These are phyloP conservation scores for Macrolepiota dolichaula DNA, from an alignment of 768 basidiomycete species.

Conservation along the genomic window DNA sequence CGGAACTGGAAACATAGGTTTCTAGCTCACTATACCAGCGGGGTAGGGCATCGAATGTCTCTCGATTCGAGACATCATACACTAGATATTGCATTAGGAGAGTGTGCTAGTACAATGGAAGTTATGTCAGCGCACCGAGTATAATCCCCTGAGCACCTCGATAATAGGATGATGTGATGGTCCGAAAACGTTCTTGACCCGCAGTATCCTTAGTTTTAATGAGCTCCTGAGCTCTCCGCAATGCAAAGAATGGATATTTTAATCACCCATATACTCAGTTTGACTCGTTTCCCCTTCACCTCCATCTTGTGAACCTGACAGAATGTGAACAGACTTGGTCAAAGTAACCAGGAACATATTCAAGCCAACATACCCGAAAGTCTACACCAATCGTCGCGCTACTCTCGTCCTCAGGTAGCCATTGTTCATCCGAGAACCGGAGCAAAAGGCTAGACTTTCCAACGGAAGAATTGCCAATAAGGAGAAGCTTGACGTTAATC, in stretches of 20 bases:
- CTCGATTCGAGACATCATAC: constrained; percentile 91
- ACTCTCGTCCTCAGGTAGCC: constrained; percentile 88
- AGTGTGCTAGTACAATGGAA: neutral
- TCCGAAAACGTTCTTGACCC: constrained; percentile 95
- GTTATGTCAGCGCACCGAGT: constrained; percentile 42
- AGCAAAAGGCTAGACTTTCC: constrained; percentile 90
- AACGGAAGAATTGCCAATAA: constrained; percentile 88
- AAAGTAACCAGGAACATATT: neutral
- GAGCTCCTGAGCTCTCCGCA: neutral
- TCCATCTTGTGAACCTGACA: constrained; percentile 85
- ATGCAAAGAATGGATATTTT: neutral
- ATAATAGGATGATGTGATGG: constrained; percentile 94
- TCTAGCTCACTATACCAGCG: constrained; percentile 93
- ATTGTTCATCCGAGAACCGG: constrained; percentile 96
- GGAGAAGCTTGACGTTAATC: constrained; percentile 77
- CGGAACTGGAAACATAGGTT: constrained; percentile 81
- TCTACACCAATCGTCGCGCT: constrained; percentile 85
- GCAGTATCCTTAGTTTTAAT: constrained; percentile 73
- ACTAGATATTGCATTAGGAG: constrained; percentile 42
- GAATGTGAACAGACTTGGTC: neutral
- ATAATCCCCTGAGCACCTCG: constrained; percentile 84
- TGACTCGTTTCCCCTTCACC: constrained; percentile 77
- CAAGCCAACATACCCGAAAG: constrained; percentile 58
- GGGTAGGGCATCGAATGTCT: constrained; percentile 92
- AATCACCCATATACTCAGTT: constrained; percentile 94